Conservation (phyloP, 2,329 filamentous ascomycete genomes). For the Endoconidiophora polonica region DNA sequence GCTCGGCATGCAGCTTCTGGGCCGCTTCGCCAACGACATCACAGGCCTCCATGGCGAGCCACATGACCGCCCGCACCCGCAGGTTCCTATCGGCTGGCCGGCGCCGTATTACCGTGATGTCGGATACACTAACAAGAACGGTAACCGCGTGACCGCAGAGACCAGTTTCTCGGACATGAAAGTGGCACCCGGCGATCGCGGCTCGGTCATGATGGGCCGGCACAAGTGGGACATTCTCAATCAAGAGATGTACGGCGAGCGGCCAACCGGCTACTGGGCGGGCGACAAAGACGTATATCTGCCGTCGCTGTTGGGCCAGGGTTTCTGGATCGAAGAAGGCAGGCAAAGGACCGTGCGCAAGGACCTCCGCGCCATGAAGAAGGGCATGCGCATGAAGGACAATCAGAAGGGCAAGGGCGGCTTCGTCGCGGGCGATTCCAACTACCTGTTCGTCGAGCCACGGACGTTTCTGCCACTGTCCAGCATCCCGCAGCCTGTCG, state of each 20-base stretch:
- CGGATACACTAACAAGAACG: background rate
- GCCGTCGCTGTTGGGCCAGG: no score
- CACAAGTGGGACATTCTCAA: no score
- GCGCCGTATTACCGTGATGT: background rate
- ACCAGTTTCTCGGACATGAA: background rate
- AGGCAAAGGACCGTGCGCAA: no score
- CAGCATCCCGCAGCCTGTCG: background rate
- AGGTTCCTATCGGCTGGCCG: conserved; percentile 3
- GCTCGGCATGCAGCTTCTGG: background rate
- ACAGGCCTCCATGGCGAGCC: conserved; percentile 1
- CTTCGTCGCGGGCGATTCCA: background rate
- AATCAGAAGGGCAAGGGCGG: background rate
- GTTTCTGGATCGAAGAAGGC: no score
- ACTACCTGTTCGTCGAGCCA: background rate
- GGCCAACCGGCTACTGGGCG: no score
- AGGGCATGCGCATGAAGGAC: no score
- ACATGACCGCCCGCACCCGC: background rate
- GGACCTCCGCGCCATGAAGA: no score
- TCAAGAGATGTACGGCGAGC: no score
- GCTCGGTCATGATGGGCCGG: no score
- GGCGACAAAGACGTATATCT: no score
- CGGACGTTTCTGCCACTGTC: background rate
- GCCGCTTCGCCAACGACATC: conserved; percentile 2
- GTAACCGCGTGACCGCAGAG: background rate
- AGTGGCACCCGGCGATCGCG: no score